A percentile compares a stretch with the other conserved stretches of the same genome.
These are phyloP conservation scores for Cryphonectria japonica DNA, from an alignment of 2,329 filamentous ascomycete species.

Conservation along the genomic window DNA sequence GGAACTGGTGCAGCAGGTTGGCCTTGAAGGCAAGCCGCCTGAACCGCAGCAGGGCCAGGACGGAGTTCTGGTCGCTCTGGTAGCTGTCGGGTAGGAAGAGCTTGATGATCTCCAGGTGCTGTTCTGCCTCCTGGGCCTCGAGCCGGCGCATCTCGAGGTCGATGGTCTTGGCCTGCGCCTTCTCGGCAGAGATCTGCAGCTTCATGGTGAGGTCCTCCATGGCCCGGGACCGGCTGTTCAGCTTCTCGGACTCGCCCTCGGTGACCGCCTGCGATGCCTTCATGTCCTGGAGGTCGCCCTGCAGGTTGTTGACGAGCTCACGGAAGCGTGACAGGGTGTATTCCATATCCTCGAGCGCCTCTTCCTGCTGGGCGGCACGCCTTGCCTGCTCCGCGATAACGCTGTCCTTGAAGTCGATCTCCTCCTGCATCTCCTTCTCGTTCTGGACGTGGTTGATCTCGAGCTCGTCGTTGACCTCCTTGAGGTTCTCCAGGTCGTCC, in stretches of 20 bases:
- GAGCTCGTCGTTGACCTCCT: conserved; percentile 92
- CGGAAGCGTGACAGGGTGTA: conserved; percentile 88
- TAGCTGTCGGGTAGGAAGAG: conserved; percentile 87
- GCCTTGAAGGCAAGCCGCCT: conserved; percentile 89
- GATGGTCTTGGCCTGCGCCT: conserved; percentile 92
- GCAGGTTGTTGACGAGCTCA: conserved; percentile 82
- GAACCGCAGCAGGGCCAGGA: conserved; percentile 87
- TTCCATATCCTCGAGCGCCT: conserved; percentile 82
- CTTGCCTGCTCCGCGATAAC: conserved; percentile 82
- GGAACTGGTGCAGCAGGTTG: conserved; percentile 73
- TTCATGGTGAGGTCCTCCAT: conserved; percentile 98
- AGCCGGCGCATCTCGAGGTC: conserved; percentile 85
- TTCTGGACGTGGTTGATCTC: conserved; percentile 92
- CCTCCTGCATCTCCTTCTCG: conserved; percentile 91
- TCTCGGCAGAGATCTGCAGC: conserved; percentile 84
- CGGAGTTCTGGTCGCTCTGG: conserved; percentile 78
- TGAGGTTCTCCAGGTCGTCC: conserved; percentile 84
- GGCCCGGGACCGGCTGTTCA: conserved; percentile 83
- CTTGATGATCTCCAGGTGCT: conserved; percentile 87
- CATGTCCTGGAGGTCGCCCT: conserved; percentile 89
- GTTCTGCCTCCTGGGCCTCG: conserved; percentile 84
- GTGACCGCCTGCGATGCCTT: conserved; percentile 89
- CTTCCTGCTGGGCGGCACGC: conserved; percentile 75
- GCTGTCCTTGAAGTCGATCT: conserved; percentile 85
- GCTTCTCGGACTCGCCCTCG: conserved; percentile 88